These are phyloP conservation scores for Lithohypha guttulata DNA, from an alignment of 2,329 filamentous ascomycete species.

Conservation along the genomic window DNA sequence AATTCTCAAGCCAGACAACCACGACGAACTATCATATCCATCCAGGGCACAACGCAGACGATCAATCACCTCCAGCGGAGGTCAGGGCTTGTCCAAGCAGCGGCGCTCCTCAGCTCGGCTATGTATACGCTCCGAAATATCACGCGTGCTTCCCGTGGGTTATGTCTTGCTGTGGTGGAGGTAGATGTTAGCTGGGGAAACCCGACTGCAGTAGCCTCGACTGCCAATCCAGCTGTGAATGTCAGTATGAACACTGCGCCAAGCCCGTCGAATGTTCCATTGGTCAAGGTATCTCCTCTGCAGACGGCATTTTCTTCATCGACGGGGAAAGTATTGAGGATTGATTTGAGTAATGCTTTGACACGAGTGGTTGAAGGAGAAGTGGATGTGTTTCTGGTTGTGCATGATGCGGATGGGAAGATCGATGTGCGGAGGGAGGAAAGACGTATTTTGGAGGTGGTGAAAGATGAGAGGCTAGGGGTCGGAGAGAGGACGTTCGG, in stretches of 20 bases:
- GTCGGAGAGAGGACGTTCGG: not conserved
- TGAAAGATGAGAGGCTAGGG: slow-evolving; percentile 12
- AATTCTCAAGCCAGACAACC: not conserved
- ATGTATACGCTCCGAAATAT: not conserved
- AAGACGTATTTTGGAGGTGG: slow-evolving; percentile 13
- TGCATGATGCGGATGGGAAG: slow-evolving; percentile 14
- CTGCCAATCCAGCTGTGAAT: not conserved
- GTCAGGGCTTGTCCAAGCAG: slow-evolving; percentile 13
- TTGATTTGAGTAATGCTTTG: slow-evolving; percentile 11
- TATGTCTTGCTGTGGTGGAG: not conserved
- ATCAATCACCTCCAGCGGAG: slow-evolving; percentile 13
- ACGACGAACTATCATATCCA: slow-evolving; percentile 8
- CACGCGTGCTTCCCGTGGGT: not conserved
- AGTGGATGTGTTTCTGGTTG: slow-evolving; percentile 14
- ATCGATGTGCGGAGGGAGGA: not conserved
- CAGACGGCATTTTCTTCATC: slow-evolving; percentile 12
- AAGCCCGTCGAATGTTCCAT: not conserved
- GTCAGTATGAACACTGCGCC: not conserved
- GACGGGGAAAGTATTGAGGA: slow-evolving; percentile 9
- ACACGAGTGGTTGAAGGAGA: slow-evolving; percentile 9
- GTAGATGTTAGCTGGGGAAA: not conserved
- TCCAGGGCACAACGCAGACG: slow-evolving; percentile 11
- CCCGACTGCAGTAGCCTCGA: not conserved
- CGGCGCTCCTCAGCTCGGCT: slow-evolving; percentile 12
- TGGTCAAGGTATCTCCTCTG: no score